Evolutionary conservation across 768 basidiomycete species (phyloP), one percentile per base, ranked within the genome.

Genomic region (Lyophyllum atratum): DNA sequence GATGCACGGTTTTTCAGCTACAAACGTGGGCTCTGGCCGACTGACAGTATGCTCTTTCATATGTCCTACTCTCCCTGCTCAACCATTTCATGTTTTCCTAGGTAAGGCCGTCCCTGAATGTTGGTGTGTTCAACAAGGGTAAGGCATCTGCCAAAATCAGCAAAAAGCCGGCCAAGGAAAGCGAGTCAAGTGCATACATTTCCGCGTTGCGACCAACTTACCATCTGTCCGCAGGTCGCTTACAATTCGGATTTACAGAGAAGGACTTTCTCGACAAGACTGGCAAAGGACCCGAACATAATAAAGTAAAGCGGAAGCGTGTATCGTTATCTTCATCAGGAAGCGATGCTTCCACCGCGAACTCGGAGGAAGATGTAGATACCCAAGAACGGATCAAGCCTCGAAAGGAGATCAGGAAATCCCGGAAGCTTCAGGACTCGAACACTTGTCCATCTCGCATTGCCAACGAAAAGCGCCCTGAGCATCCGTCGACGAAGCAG

Each of bases 71-170:
- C 31, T 42, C n/a, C 9, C 12, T n/a, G 17, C 29, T 34, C 8
- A 49, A 58, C 43, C 17, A 15, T 14, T 15, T 43, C 37, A 9
- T 15, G 3, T 28, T n/a, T 26, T 19, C 17, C 8, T 49, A 85
- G 81, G 63, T 82, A 12, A 76, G 82, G 48, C 80, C 78, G 12
- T 62, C 71, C 5, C 59, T 71, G n/a, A 72, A 65, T 52, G 61
- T 76, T 25, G 88, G 88, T 1, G 83, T 89, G 1, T 88, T 89
- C 60, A 79, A 74, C 60, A 87, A 83, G 68, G 88, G 88, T 1
- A 87, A 78, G 63, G 83, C 85, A 15, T 90, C 88, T 0, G 64
- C 65, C 6, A 79, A 76, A 55, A 70, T 77, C 60, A 60, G 54
- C 63, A 55, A 50, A 40, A 33, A 49, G 2, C 24, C 19, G 43